These are phyloP conservation scores for Naganishia sp. DNA, from an alignment of 1,284 basidiomycete species.

Conservation along the genomic window DNA sequence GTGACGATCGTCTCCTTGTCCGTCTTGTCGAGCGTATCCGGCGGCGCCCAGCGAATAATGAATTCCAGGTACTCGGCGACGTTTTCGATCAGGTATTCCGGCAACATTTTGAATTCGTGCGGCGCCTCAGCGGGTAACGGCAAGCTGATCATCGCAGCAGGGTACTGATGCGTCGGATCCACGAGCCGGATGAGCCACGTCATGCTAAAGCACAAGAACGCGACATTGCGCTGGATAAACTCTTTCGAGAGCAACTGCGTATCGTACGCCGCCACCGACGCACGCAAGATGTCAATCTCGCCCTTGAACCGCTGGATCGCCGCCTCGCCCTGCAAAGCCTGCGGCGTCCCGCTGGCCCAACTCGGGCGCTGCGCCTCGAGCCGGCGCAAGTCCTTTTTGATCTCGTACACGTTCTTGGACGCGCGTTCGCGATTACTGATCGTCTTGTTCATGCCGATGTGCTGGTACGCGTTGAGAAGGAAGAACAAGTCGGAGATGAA, in stretches of 20 bases:
- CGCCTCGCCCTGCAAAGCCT: constrained; percentile 57
- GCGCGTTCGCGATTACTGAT: constrained; percentile 71
- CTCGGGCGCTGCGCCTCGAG: constrained; percentile 59
- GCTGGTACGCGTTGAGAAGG: constrained; percentile 77
- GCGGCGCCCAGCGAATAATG: constrained; percentile 62
- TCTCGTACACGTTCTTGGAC: constrained; percentile 71
- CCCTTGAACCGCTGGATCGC: constrained; percentile 53
- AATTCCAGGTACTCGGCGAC: constrained; percentile 87
- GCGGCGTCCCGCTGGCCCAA: constrained; percentile 59
- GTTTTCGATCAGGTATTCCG: constrained; percentile 94
- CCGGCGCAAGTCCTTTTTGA: constrained; percentile 74
- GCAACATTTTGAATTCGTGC: constrained; percentile 79
- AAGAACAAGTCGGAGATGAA: constrained; percentile 97
- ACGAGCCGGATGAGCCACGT: constrained; percentile 91
- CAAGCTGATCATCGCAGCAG: constrained; percentile 69
- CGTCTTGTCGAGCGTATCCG: constrained; percentile 75
- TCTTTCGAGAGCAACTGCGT: constrained; percentile 85
- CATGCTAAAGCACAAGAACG: constrained; percentile 85
- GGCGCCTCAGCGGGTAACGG: constrained; percentile 86
- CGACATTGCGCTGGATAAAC: constrained; percentile 74
- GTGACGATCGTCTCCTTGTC: constrained; percentile 86
- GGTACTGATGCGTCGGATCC: constrained; percentile 81
- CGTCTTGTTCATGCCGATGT: constrained; percentile 80
- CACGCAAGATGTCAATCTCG: constrained; percentile 66
- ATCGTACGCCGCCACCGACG: constrained; percentile 74